phyloP scores from a whole-genome alignment of 2,329 filamentous ascomycete genomes.

The Canariomyces notabilis region DNA sequence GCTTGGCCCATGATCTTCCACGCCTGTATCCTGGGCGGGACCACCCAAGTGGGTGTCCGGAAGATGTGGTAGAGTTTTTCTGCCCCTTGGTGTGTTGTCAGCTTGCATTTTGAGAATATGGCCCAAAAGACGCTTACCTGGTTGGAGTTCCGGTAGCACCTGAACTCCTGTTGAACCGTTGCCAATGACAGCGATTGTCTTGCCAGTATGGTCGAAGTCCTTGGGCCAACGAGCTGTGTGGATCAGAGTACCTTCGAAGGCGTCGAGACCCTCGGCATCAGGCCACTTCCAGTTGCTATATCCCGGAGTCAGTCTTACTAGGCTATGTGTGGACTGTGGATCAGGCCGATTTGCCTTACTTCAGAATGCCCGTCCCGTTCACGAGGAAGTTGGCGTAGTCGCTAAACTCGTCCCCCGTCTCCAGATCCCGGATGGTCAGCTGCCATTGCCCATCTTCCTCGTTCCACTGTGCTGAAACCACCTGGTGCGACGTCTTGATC shows the following conservation, averaged over 20 bases:
- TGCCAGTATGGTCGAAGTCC: constrained; percentile 44
- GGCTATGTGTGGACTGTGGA: too few relatives aligned
- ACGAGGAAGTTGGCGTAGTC: constrained; percentile 46
- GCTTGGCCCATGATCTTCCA: constrained; percentile 38
- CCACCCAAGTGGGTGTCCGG: constrained; percentile 40
- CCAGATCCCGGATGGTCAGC: constrained; percentile 36
- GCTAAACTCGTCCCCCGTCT: constrained; percentile 36
- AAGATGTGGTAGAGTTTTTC: constrained; percentile 36
- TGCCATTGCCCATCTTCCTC: constrained; percentile 40
- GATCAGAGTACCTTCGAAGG: constrained; percentile 44
- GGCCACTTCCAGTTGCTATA: constrained; percentile 50
- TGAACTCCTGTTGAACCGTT: constrained; percentile 53
- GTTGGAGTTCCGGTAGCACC: constrained; percentile 46
- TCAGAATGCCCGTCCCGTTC: constrained; percentile 48
- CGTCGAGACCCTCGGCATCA: constrained; percentile 40
- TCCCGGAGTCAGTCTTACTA: too few relatives aligned
- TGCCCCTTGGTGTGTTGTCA: constrained; percentile 26
- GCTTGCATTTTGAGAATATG: background rate
- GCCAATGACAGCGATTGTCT: constrained; percentile 52
- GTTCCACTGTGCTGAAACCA: constrained; percentile 41
- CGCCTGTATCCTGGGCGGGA: constrained; percentile 31
- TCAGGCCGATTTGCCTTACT: constrained; percentile 35
- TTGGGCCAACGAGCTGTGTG: constrained; percentile 52
- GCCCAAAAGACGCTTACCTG: constrained; percentile 28
- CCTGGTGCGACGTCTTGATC: constrained; percentile 41